phyloP scores from a whole-genome alignment of 768 basidiomycete genomes.

The Naganishia onofrii region DNA sequence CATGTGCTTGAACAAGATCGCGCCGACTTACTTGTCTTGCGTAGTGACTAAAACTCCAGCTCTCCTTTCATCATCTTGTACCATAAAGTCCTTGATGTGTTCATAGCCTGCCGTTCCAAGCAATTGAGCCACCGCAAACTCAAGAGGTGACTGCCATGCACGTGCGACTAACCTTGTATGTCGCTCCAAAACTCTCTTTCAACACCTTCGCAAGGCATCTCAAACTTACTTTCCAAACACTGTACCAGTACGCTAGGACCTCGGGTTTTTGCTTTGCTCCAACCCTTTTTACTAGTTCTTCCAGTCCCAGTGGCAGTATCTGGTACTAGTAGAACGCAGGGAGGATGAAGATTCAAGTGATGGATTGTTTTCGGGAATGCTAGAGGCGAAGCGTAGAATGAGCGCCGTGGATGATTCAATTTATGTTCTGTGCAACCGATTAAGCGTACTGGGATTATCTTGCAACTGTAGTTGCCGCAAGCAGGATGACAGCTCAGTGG shows the following conservation, averaged over 20 bases:
- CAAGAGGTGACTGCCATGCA: not conserved
- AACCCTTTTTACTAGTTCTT: conserved; percentile 45
- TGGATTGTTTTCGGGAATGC: conserved; percentile 35
- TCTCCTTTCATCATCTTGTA: conserved; percentile 71
- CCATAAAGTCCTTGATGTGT: conserved; percentile 71
- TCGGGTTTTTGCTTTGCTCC: conserved; percentile 54
- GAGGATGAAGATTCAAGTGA: conserved; percentile 55
- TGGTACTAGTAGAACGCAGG: conserved; percentile 70
- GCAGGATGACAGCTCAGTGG: conserved; percentile 67
- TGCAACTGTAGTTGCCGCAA: conserved; percentile 59
- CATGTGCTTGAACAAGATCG: not conserved
- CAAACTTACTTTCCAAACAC: conserved; percentile 71
- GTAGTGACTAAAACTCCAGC: conserved; percentile 74
- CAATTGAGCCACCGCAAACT: not conserved
- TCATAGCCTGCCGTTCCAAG: conserved; percentile 60
- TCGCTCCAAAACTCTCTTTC: conserved; percentile 83
- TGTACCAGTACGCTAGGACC: conserved; percentile 65
- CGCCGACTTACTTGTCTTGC: conserved; percentile 66
- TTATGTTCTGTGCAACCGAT: not conserved
- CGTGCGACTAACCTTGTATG: conserved; percentile 59
- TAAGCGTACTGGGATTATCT: conserved; percentile 61
- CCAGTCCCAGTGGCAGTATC: conserved; percentile 58
- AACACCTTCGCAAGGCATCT: conserved; percentile 66
- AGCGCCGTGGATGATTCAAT: not conserved
- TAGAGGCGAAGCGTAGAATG: not conserved